Conservation (phyloP, 2,329 filamentous ascomycete species). For the Fusarium sp. region DNA sequence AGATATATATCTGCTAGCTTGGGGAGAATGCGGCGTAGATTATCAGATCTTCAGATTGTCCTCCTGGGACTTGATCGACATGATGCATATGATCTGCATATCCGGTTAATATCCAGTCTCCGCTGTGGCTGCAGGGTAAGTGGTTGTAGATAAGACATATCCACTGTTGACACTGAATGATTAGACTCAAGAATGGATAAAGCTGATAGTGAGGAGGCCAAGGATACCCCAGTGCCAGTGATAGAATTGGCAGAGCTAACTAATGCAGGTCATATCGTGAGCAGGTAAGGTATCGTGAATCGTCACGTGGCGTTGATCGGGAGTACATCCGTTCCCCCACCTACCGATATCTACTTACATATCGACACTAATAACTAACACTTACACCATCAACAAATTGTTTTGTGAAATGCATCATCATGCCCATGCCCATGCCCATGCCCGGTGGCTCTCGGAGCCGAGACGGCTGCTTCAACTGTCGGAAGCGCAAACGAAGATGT, state of each 20-base stretch:
- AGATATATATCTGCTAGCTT: not conserved
- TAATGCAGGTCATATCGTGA: conserved; percentile 2
- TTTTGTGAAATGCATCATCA: conserved; percentile 26
- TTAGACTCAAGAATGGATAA: not conserved
- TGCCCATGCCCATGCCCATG: no score
- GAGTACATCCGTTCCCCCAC: conserved; percentile 16
- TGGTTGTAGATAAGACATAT: not conserved
- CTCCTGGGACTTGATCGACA: conserved; percentile 8
- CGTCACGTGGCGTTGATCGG: conserved; percentile 24
- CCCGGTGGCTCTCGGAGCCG: conserved; percentile 42
- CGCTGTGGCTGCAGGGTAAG: conserved; percentile 25
- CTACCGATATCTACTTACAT: not conserved
- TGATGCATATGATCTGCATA: not conserved
- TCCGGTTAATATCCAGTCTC: conserved; percentile 25
- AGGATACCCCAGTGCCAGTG: not conserved
- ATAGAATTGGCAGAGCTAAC: not conserved
- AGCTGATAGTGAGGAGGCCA: not conserved
- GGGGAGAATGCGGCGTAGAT: not conserved
- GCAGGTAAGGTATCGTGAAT: not conserved
- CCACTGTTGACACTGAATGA: not conserved
- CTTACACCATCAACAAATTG: not conserved
- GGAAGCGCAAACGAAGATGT: conserved; percentile 65
- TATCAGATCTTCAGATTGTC: not conserved
- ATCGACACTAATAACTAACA: no score
- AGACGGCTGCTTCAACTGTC: conserved; percentile 59